Percentiles rank a stretch among this genome's conserved stretches.
These are phyloP conservation scores for Ogataea nakhonphanomensis DNA, from an alignment of 805 yeast species.

Conservation along the genomic window DNA sequence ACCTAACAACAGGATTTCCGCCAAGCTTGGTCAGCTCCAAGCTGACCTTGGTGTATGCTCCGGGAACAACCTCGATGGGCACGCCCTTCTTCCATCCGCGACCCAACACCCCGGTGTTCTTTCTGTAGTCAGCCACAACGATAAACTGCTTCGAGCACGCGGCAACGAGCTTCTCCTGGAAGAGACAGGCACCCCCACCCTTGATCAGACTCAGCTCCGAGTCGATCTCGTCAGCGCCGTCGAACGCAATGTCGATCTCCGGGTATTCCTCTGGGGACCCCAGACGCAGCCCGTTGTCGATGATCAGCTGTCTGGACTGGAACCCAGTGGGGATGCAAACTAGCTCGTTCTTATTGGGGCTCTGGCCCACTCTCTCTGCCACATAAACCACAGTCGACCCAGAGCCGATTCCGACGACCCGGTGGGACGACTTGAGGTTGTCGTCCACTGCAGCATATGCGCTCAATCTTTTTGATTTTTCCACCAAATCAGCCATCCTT, in stretches of 20 bases:
- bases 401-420: constrained; percentile 89
- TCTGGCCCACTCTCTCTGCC: constrained; percentile 88
- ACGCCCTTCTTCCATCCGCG: constrained; percentile 83
- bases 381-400: constrained; percentile 97
- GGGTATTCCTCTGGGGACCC: constrained; percentile 85
- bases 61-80: constrained; percentile 94
- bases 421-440: constrained; percentile 64
- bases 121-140: constrained; percentile 89
- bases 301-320: constrained; percentile 84
- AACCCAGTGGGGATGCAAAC: constrained; percentile 95
- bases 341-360: constrained; percentile 48
- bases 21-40: constrained; percentile 61
- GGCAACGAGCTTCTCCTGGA: constrained; percentile 95
- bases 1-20: constrained; percentile 67
- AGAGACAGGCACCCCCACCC: constrained; percentile 98
- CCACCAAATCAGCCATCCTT: constrained; percentile 42
- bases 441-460: constrained; percentile 93
- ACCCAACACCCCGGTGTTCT: constrained; percentile 73
- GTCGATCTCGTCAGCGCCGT: constrained; percentile 98
- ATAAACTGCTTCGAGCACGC: constrained; percentile 71
- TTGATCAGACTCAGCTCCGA: constrained; percentile 76
- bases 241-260: constrained; percentile 86
- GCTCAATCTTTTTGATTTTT: constrained; percentile 83
- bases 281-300: constrained; percentile 72
- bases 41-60: constrained; percentile 74